Evolutionary conservation across 2,329 filamentous ascomycete genomes (phyloP).

Genomic region (Macrophomina phaseolina): DNA sequence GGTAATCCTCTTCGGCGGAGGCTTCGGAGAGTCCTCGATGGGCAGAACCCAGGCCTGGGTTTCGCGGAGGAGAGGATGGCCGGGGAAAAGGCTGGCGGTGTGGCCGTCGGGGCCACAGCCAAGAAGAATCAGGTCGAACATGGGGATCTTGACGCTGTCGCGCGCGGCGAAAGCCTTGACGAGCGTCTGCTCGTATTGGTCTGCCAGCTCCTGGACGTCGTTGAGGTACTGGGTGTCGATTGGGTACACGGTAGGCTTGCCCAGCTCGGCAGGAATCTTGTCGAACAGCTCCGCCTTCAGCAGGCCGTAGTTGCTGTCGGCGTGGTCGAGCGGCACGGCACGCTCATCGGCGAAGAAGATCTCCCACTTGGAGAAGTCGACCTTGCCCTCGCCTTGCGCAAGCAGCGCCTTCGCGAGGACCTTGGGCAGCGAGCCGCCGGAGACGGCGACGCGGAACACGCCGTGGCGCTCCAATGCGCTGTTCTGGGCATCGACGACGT

Average conservation of each 20-base stretch:
- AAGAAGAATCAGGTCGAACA: conserved; percentile 92
- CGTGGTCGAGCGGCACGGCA: conserved; percentile 87
- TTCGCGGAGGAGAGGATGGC: conserved; percentile 84
- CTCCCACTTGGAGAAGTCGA: conserved; percentile 88
- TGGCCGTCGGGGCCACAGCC: conserved; percentile 96
- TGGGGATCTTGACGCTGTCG: conserved; percentile 91
- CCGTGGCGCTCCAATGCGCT: conserved; percentile 79
- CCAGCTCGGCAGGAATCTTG: conserved; percentile 74
- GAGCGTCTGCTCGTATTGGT: conserved; percentile 88
- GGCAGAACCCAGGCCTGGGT: conserved; percentile 88
- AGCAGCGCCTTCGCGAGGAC: conserved; percentile 86
- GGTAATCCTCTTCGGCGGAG: conserved; percentile 87
- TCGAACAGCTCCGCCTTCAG: conserved; percentile 86
- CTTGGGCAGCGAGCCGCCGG: conserved; percentile 89
- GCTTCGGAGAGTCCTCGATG: conserved; percentile 94
- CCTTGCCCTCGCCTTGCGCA: conserved; percentile 54
- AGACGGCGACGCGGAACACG: conserved; percentile 89
- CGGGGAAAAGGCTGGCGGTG: conserved; percentile 95
- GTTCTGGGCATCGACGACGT: conserved; percentile 82
- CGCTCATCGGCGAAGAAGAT: conserved; percentile 99
- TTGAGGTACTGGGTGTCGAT: conserved; percentile 74
- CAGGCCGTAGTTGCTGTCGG: conserved; percentile 91
- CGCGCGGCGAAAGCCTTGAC: conserved; percentile 86
- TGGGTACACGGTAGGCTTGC: conserved; percentile 74
- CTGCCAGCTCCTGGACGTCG: conserved; percentile 89